These are phyloP conservation scores for Stygiomarasmius scandens DNA, from an alignment of 1,284 basidiomycete genomes.

Conservation along the genomic window DNA sequence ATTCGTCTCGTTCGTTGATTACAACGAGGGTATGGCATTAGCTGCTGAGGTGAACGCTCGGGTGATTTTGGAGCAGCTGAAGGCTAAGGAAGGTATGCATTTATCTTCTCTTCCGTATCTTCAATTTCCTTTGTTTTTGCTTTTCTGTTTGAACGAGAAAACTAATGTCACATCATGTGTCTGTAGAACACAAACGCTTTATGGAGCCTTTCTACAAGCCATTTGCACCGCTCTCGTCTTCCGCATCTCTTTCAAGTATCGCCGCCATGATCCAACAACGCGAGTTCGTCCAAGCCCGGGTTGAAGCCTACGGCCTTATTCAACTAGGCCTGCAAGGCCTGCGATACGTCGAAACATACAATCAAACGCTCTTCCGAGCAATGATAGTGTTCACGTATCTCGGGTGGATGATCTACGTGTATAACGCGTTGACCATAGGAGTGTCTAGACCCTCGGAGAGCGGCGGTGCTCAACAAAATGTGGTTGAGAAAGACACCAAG, in stretches of 20 bases:
- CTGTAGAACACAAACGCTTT: constrained; percentile 73
- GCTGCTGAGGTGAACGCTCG: constrained; percentile 74
- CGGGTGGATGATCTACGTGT: constrained; percentile 78
- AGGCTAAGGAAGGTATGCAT: too few relatives aligned
- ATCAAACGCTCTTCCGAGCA: constrained; percentile 70
- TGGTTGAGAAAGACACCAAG: neutral
- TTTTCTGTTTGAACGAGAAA: too few relatives aligned
- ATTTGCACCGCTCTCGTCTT: constrained; percentile 39
- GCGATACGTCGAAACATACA: constrained; percentile 86
- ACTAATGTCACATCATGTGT: too few relatives aligned
- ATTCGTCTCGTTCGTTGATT: constrained; percentile 40
- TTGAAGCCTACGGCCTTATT: constrained; percentile 58
- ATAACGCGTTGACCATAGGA: constrained; percentile 43
- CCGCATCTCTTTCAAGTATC: constrained; percentile 32
- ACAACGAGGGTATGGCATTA: constrained; percentile 47
- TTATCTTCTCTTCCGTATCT: too few relatives aligned
- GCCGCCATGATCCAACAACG: constrained; percentile 45
- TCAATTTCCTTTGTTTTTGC: too few relatives aligned
- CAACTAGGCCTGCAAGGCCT: constrained; percentile 64
- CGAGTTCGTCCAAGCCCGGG: constrained; percentile 55
- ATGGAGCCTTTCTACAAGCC: constrained; percentile 67
- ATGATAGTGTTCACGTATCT: constrained; percentile 77
- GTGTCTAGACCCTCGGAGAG: too few relatives aligned
- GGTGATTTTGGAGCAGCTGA: constrained; percentile 30
- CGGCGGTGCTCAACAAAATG: too few relatives aligned